Evolutionary conservation across 2,329 filamentous ascomycete genomes (phyloP), one percentile per base, ranked within the genome.

Genomic region (Triangularia verruculosa): DNA sequence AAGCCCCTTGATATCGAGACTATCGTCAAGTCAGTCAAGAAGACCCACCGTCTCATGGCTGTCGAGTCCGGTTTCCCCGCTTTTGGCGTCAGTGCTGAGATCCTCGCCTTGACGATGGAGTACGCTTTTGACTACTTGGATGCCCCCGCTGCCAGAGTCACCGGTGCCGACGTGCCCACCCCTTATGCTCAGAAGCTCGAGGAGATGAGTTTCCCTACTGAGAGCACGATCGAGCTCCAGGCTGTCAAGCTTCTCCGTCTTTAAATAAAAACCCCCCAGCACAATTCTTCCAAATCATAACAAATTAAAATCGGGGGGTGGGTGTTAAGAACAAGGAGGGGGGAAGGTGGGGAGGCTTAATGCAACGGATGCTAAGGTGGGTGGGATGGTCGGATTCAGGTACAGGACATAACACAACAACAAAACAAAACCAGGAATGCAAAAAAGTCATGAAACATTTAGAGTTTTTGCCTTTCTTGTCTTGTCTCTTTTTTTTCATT

Each of bases 41-140:
- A 99, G 89, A 99, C 95, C 17, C 90, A 91, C 77, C 91, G 90
- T 74, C 87, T 99, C 67, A 85, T 99, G 78, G 88, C 88, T 51
- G 92, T 99, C 71, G 94, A 98, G 81, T 97, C 93, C 63, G 95
- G 94, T 69, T 99, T 93, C 87, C 95, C 95, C 68, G 91, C 92
- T 74, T 99, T 93, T 76, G 95, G 95, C 77, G 92, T 99, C 71
- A 86, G 89, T 64, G 86, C 94, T 63, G 95, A 99, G 82, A 93
- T 99, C 73, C 86, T 99, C 68, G 95, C 95, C 65, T 83, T 97
- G 66, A 89, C 92, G 68, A 96, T 96, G 90, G 95, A 99, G 82
- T 99, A 98, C 79, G 93, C 87, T 68, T 99, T 98, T 76, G 95
- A 99, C 82, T 98, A 96, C 83, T 89, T 99, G 69, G 89, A 97